Evolutionary conservation across 495 filamentous ascomycete species (phyloP).

Genomic region (Hypomontagnella submonticulosa): DNA sequence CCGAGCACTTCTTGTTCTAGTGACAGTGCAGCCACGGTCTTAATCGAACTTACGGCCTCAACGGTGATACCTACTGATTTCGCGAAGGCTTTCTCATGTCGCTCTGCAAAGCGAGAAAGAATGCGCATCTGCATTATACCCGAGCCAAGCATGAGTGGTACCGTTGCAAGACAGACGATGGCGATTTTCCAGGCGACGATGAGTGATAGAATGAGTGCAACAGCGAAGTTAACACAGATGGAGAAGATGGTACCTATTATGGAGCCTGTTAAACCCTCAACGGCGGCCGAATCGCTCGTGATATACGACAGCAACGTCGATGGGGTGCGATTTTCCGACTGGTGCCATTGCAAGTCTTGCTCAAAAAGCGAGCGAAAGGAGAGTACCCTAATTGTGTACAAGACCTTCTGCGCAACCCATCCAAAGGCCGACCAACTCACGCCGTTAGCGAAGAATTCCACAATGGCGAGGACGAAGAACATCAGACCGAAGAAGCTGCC

Average conservation of each 20-base stretch:
- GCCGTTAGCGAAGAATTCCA: constrained; percentile 59
- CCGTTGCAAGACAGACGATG: constrained; percentile 63
- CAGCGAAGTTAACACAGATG: constrained; percentile 56
- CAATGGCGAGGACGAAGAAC: constrained; percentile 64
- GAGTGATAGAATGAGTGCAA: constrained; percentile 64
- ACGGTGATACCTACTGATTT: constrained; percentile 63
- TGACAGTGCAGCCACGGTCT: constrained; percentile 64
- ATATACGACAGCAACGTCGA: constrained; percentile 63
- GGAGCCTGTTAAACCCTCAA: constrained; percentile 56
- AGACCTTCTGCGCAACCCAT: constrained; percentile 58
- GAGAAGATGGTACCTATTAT: constrained; percentile 61
- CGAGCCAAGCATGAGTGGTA: constrained; percentile 65
- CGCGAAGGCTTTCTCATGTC: constrained; percentile 66
- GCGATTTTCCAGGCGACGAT: constrained; percentile 72
- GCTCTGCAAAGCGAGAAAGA: constrained; percentile 66
- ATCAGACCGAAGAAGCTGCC: constrained; percentile 63
- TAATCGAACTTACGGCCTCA: constrained; percentile 64
- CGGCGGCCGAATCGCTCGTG: constrained; percentile 61
- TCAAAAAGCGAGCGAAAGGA: constrained; percentile 60
- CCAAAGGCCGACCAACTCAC: constrained; percentile 60
- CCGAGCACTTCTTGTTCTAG: constrained; percentile 58
- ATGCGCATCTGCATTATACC: constrained; percentile 66
- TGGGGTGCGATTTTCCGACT: constrained; percentile 58
- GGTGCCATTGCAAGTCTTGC: constrained; percentile 63
- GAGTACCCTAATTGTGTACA: constrained; percentile 56